phyloP scores from a whole-genome alignment of 1,284 basidiomycete species.

The Ceratorhiza oryzae-sativae region DNA sequence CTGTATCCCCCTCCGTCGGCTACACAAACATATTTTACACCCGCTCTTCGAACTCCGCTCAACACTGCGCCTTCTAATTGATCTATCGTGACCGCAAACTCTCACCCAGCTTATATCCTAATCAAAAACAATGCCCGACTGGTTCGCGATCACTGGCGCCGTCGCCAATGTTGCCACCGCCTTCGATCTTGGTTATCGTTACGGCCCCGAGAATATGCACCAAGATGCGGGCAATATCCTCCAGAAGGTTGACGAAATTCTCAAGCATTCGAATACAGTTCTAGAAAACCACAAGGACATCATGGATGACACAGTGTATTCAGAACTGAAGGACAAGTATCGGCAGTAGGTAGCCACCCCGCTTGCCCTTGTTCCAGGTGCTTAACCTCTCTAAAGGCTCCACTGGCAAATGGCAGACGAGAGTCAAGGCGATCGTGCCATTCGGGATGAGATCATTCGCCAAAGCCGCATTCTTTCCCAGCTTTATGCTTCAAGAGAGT shows the following conservation, averaged over 20 bases:
- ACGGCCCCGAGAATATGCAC: neutral
- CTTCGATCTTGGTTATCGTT: constrained; percentile 9
- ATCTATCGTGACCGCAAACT: neutral
- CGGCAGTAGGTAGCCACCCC: neutral
- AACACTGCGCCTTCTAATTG: neutral
- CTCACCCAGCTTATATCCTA: neutral
- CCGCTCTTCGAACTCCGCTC: constrained; percentile 13
- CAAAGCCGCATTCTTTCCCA: constrained; percentile 24
- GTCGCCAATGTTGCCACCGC: constrained; percentile 16
- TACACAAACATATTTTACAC: constrained; percentile 7
- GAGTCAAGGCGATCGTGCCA: constrained; percentile 16
- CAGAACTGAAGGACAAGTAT: constrained; percentile 7
- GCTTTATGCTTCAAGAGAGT: constrained; percentile 5
- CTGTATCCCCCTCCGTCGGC: neutral
- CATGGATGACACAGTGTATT: neutral
- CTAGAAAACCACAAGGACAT: constrained; percentile 29
- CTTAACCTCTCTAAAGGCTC: neutral
- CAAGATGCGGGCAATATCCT: constrained; percentile 6
- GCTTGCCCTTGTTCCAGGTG: neutral
- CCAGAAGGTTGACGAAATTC: constrained; percentile 22
- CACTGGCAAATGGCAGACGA: constrained; percentile 36
- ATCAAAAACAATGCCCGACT: constrained; percentile 19
- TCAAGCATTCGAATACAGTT: neutral
- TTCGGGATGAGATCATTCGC: constrained; percentile 9
- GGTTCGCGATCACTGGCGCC: constrained; percentile 16